Evolutionary conservation across 1,284 basidiomycete genomes (phyloP).

Genomic region (Ustilago trichophora): DNA sequence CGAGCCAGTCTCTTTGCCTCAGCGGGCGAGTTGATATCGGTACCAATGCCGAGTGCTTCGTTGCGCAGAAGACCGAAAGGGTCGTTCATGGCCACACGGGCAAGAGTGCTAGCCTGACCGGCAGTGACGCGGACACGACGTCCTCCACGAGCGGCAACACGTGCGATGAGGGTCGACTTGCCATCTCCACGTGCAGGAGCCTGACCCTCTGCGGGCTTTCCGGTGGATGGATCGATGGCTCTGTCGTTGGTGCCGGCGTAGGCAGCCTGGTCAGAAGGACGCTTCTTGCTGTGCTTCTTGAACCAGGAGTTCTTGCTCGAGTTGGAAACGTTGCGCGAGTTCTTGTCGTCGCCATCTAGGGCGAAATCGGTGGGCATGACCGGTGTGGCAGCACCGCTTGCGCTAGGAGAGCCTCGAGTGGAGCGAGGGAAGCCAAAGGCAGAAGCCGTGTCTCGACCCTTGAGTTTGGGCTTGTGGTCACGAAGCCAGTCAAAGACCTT

Average conservation of each 20-base stretch:
- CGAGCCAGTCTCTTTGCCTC: conserved; percentile 73
- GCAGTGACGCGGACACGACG: conserved; percentile 26
- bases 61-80: conserved; percentile 39
- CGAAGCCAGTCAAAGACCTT: conserved; percentile 76
- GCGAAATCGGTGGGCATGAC: conserved; percentile 27
- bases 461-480: conserved; percentile 74
- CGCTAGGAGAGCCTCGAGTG: conserved; percentile 28
- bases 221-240: conserved; percentile 36
- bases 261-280: conserved; percentile 31
- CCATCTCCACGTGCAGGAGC: conserved; percentile 42
- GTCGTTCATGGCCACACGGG: conserved; percentile 58
- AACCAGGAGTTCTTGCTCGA: conserved; percentile 38
- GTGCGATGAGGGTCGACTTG: conserved; percentile 37
- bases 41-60: conserved; percentile 53
- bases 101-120: conserved; percentile 45
- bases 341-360: conserved; percentile 9
- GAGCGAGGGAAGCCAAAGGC: conserved; percentile 68
- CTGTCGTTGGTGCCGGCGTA: conserved; percentile 12
- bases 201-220: conserved; percentile 33
- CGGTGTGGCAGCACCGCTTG: conserved; percentile 34
- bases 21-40: conserved; percentile 61
- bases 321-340: conserved; percentile 10
- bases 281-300: conserved; percentile 58
- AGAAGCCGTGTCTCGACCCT: conserved; percentile 66
- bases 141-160: conserved; percentile 28